A percentile compares a stretch with the other conserved stretches of the same genome.
phyloP scores from a whole-genome alignment of 2,329 filamentous ascomycete species.

The Alternaria angustiovoidea region DNA sequence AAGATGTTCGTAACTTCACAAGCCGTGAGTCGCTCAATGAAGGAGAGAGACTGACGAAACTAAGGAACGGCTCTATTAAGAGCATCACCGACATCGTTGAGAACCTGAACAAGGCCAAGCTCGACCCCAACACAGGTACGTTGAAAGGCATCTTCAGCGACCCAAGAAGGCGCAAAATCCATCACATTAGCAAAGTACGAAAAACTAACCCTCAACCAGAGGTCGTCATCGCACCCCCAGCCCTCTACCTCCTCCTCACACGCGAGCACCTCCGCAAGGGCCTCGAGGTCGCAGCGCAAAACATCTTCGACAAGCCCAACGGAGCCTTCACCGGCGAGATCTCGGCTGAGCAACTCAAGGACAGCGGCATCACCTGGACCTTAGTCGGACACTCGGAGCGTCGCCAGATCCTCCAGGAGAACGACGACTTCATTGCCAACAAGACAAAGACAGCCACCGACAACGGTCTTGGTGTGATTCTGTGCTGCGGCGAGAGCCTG shows the following conservation, averaged over 20 bases:
- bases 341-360: conserved; percentile 88
- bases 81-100: conserved; percentile 90
- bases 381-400: conserved; percentile 96
- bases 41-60: conserved; percentile 24
- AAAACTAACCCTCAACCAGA: conserved; percentile 61
- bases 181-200: conserved; percentile 8
- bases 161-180: not conserved
- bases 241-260: conserved; percentile 88
- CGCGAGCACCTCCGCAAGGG: conserved; percentile 78
- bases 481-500: conserved; percentile 96
- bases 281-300: conserved; percentile 91
- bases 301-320: conserved; percentile 96
- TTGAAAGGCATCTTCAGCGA: not conserved
- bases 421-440: conserved; percentile 80
- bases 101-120: conserved; percentile 84
- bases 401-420: conserved; percentile 86
- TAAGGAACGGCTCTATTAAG: conserved; percentile 90
- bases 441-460: conserved; percentile 96
- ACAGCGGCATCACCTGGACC: conserved; percentile 86
- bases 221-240: conserved; percentile 91
- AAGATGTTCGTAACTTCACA: conserved; percentile 76
- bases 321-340: conserved; percentile 98
- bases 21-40: conserved; percentile 30
- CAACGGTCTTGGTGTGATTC: conserved; percentile 87
- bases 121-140: conserved; percentile 77